Base-by-base conservation (phyloP, 1,284 basidiomycete species). In the Sparassis latifolia region DNA sequence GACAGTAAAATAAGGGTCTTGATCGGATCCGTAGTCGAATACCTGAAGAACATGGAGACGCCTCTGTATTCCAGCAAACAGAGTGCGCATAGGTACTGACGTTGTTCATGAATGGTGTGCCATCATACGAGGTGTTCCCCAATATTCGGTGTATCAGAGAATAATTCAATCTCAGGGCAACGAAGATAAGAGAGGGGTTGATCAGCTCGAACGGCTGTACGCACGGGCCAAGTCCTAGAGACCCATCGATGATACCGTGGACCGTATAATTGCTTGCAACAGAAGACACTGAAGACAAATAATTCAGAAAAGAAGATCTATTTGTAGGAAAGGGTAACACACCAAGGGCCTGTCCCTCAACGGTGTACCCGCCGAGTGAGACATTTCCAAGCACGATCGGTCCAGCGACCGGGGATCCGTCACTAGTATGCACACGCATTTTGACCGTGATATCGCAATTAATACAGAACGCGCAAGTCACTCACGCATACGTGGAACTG, bases 1-100 rank as follows among this genome's bases (percentile, higher is more conserved):
- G 59, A 56, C n/a, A 63, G 54, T 9, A 55, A 48, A 41, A 59
- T 58, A 0, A 59, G 38, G 12, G 58, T 58, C 50, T 56, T 60
- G 45, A 57, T 58, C 0, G 58, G 52, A 28, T 55, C 48, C 28
- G 53, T 47, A 2, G 59, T 58, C 28, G 61, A 52, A 9, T 49
- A 40, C 33, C 38, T 38, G 52, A 63, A 62, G 1, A 62, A 42
- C 61, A 60, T 30, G 30, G 27, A n/a, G 32, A 27, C 30, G 37
- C 1, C 10, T 6, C 9, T 42, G 31, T 40, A 20, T 33, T 5
- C 4, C 30, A 10, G 10, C 37, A 7, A 33, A 28, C 31, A 33
- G 5, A 20, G 5, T 37, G 6, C 12, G 12, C 12, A 7, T 7
- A 33, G 27, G 39, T 31, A 47, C 55, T 41, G 10, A 61, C 59